A percentile compares a stretch with the other conserved stretches of the same genome.
These are phyloP conservation scores for Silene uniflora DNA, from an alignment of 148 eudicot genomes.

Conservation along the genomic window DNA sequence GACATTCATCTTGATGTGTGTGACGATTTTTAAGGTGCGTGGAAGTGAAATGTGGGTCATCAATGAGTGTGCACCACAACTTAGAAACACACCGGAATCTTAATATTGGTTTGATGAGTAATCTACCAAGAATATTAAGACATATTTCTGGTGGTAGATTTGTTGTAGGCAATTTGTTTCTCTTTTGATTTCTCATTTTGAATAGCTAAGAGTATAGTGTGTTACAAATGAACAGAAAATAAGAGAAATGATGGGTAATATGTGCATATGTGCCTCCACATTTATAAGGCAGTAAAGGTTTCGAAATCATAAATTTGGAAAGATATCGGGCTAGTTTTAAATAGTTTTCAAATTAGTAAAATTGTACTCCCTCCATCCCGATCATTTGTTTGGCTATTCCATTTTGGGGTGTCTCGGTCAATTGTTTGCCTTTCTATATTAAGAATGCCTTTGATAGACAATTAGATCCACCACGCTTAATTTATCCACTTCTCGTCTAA, in stretches of 20 bases:
- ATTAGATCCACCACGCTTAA: too few species aligned
- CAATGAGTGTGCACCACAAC: slow-evolving; percentile 17
- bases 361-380: not conserved
- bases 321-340: not conserved
- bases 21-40: not conserved
- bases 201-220: not conserved
- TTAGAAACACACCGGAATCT: slow-evolving; percentile 12
- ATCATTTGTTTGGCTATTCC: too few species aligned
- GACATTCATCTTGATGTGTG: not conserved
- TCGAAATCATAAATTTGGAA: not conserved
- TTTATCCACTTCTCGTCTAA: too few species aligned
- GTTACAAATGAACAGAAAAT: not conserved
- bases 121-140: slow-evolving; percentile 11
- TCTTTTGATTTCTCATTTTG: not conserved
- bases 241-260: not conserved
- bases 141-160: slow-evolving; percentile 7
- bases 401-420: too few species aligned
- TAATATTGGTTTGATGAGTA: not conserved
- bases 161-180: not conserved
- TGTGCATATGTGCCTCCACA: not conserved
- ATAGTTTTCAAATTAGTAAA: not conserved
- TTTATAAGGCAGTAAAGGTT: not conserved
- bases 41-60: not conserved
- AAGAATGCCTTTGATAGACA: too few species aligned
- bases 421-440: too few species aligned